Evolutionary conservation across 2,329 filamentous ascomycete species (phyloP), one percentile per base, ranked within the genome.

Genomic region (Fonsecaea nubica): DNA sequence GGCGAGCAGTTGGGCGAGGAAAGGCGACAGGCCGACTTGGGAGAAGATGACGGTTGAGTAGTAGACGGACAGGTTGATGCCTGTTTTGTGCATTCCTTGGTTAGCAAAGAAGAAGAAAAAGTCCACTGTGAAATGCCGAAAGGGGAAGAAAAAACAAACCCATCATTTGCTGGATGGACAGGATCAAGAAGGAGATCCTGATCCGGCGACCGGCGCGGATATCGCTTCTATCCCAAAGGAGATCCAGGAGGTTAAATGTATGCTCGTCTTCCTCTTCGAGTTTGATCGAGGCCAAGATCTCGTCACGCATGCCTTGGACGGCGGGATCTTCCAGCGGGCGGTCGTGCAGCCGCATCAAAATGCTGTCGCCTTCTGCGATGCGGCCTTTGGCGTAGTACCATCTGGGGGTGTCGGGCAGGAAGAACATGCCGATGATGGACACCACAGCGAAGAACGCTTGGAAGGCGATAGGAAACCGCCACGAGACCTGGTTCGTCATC

Each of bases 171-270:
- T 69, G 66, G n/a, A 69, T 25, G 2, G 67, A 66, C 12, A 74
- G 69, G 42, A 79, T 76, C 62, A 79, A 63, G 69, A 78, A 79
- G 5, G 76, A 76, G 4, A 78, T 79, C 5, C 78, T 72, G 10
- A 79, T 72, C 7, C 78, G 76, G 6, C 76, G 73, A n/a, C 77
- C 77, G 12, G 76, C 75, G 63, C 75, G 72, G 2, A 79, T 70
- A 50, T 77, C 75, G 2, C 73, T 76, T 58, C 71, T 74, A 65
- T 80, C 77, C 78, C 77, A 80, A 66, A 69, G 15, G 40, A 69
- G 32, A 62, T 64, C 64, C 10, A 69, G 32, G 2, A 53, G 58
- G 67, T 72, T 76, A 69, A 78, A 74, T 21, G 74, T 74, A 18
- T 73, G 56, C 48, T 68, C 66, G n/a, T 67, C 68, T 54, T 70